Percentiles rank a stretch among this genome's conserved stretches.
phyloP scores from a whole-genome alignment of 148 eudicot genomes.

The Chenopodium album region DNA sequence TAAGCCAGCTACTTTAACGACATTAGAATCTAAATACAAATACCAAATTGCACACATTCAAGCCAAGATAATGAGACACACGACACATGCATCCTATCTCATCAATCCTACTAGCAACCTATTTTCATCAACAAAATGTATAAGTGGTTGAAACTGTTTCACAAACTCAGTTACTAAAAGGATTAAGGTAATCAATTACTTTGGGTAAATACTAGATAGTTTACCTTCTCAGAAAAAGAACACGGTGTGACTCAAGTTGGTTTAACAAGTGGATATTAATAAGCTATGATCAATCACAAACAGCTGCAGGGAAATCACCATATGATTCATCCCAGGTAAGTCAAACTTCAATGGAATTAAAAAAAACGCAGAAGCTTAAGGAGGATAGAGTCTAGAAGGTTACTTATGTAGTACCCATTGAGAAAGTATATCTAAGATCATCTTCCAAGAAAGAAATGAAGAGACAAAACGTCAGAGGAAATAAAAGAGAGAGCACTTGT shows the following conservation, averaged over 20 bases:
- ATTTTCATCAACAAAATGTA: not conserved
- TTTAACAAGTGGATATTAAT: not conserved
- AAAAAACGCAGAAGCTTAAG: not conserved
- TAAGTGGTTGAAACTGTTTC: not conserved
- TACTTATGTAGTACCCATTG: not conserved
- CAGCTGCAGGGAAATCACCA: not conserved
- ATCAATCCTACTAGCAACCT: not conserved
- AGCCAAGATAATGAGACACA: not conserved
- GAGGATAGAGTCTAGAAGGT: not conserved
- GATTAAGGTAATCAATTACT: not conserved
- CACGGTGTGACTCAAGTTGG: not conserved
- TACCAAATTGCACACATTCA: not conserved
- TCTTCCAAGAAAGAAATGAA: not conserved
- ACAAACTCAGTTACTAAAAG: not conserved
- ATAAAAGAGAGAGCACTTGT: not conserved
- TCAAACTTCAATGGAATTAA: not conserved
- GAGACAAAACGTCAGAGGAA: not conserved
- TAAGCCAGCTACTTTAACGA: not conserved
- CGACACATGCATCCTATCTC: not conserved
- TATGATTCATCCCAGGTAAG: not conserved
- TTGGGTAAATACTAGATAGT: not conserved
- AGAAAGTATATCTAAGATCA: too few relatives aligned
- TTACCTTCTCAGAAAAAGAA: not conserved
- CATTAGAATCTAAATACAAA: not conserved
- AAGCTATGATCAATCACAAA: not conserved